Conservation (phyloP, 2,329 filamentous ascomycete species). For the Penicillium sclerotigenum region DNA sequence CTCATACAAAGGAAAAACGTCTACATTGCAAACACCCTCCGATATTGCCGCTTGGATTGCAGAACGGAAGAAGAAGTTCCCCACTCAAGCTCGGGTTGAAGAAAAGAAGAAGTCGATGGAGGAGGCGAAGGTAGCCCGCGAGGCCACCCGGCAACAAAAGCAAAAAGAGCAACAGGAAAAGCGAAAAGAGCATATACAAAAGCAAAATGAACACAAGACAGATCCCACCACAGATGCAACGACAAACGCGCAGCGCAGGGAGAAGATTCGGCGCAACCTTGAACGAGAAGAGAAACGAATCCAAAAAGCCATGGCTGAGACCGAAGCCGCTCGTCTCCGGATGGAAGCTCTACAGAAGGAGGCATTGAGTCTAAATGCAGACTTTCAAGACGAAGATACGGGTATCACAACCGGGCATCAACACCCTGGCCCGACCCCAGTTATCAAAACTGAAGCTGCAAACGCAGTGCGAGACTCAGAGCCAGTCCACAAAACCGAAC, state of each 20-base stretch:
- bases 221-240: slow-evolving; percentile 33
- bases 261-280: slow-evolving; percentile 48
- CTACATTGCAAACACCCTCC: slow-evolving; percentile 53
- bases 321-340: slow-evolving; percentile 37
- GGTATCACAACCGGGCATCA: neutral
- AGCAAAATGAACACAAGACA: slow-evolving; percentile 24
- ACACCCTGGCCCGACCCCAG: neutral
- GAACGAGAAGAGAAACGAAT: slow-evolving; percentile 62
- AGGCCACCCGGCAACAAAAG: slow-evolving; percentile 40
- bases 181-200: slow-evolving; percentile 14
- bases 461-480: neutral
- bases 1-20: slow-evolving; percentile 55
- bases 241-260: slow-evolving; percentile 39
- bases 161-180: slow-evolving; percentile 34
- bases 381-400: neutral
- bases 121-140: slow-evolving; percentile 55
- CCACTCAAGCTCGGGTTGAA: slow-evolving; percentile 66
- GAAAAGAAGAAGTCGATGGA: slow-evolving; percentile 63
- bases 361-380: slow-evolving; percentile 11
- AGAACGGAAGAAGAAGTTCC: slow-evolving; percentile 75
- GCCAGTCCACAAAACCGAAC: neutral
- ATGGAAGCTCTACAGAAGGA: slow-evolving; percentile 33
- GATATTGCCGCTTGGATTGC: slow-evolving; percentile 78
- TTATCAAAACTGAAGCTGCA: neutral
- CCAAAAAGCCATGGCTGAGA: slow-evolving; percentile 45